Base-by-base conservation (phyloP, 2,329 filamentous ascomycete genomes). In the Trichoderma harzianum region DNA sequence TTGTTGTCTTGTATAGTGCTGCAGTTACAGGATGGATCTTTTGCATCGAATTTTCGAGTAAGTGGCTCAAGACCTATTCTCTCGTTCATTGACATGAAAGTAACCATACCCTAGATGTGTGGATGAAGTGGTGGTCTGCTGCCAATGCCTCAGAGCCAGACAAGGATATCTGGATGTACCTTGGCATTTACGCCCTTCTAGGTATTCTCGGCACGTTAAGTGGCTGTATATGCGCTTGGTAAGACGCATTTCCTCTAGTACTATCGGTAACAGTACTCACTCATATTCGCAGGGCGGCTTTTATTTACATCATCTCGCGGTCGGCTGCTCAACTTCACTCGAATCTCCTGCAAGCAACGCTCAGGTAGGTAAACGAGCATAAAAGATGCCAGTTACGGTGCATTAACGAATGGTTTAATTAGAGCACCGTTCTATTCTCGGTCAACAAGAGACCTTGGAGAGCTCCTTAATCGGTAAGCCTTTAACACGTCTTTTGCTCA, bases 71-170 rank as follows among this genome's bases (percentile, higher is more conserved):
- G n/a, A 10, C 5, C 14, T 18, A 18, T 47, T 16, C 8, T 32
- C 51, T 7, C 32, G 18, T 43, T 30, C 18, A 7, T 16, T 21
- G 10, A 18, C 24, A 21, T 28, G 5, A 26, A 24, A 8, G 12
- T 39, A 24, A 39, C 5, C 21, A 12, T 32, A 16, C 16, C 10
- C 32, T 28, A 71, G 69, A 53, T n/a, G 14, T 71, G 18, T 71
- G 69, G 69, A 65, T 72, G 55, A 70, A 72, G n/a, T 72, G 66
- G 66, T 72, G 70, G 70, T 72, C 70, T 7, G 57, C 66, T 28
- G 66, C 70, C 57, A 72, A 72, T 64, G 51, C n/a, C 11, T 14
- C 10, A 28, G 70, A 72, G 34, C 66, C 65, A 11, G 53, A 72
- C 34, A 70, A 70, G n/a, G 39, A 63, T 26, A 61, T 64, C 3